Base-by-base conservation (phyloP, 2,329 filamentous ascomycete genomes). In the Colletotrichum eremochloae region DNA sequence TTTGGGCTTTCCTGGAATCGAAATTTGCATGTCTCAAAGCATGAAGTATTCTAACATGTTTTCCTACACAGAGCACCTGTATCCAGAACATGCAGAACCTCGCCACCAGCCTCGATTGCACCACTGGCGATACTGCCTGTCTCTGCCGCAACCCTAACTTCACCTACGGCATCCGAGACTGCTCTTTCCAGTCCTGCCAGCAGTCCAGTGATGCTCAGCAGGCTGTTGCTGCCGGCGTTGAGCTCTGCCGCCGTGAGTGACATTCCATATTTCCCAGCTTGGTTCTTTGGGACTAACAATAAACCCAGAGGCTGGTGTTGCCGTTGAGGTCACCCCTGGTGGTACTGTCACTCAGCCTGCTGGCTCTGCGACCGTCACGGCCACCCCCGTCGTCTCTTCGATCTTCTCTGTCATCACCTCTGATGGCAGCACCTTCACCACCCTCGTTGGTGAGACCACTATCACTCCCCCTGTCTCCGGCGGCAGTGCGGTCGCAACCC, bases 141-240 rank as follows among this genome's bases (percentile, higher is more conserved):
- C 81, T 88, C 18, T 89, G 87, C 82, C 76, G 77, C 69, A 84
- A 86, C 74, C 52, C 74, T 56, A 76, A 86, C 81, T 88, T 87
- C 79, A 76, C 80, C 69, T 87, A 83, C 74, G 87, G 86, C 64
- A 79, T 88, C 71, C 85, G 83, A 70, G 87, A 89, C 81, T 89
- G 87, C 80, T 83, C 86, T 24, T 74, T 76, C 74, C 79, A 84
- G 79, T 79, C 81, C 56, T 88, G 86, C 81, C 68, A 55, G 38
- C 69, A 75, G 18, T 20, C 55, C 33, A 75, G 79, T 20, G 78
- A 82, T 60, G 83, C 83, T 61, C 75, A 78, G 44, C 74, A 79
- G 53, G 82, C 80, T 68, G 77, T 87, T 52, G 67, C 76, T 38
- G 86, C 81, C 74, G 86, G 80, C 53, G 76, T 83, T 68, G 63